Evolutionary conservation across 225 moss, liverwort and hornwort genomes (phyloP).

Genomic region (Polytrichum formosum): DNA sequence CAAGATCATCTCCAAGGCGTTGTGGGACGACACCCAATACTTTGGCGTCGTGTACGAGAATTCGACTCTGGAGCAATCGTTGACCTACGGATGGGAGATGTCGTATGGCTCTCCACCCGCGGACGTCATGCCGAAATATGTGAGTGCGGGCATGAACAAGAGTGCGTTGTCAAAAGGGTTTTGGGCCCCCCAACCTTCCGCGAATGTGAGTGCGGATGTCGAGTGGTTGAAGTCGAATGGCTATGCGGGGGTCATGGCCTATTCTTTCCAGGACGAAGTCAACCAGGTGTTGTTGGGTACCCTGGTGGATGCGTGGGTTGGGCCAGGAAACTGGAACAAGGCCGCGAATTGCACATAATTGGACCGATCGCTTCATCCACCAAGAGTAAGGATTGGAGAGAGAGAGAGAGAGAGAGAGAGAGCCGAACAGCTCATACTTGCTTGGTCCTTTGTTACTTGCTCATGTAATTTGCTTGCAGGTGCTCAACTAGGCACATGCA

Average conservation of each 20-base stretch:
- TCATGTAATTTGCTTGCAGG: too few species aligned
- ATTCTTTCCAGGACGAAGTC: neutral
- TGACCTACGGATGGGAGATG: conserved; percentile 7
- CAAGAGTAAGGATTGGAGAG: too few species aligned
- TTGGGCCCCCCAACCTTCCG: neutral
- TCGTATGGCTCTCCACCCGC: neutral
- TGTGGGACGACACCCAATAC: neutral
- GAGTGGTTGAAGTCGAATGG: neutral
- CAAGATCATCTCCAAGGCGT: conserved; percentile 4
- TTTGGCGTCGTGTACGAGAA: neutral
- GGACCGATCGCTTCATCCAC: too few species aligned
- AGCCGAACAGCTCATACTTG: too few species aligned
- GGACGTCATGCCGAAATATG: neutral
- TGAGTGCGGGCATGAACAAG: neutral
- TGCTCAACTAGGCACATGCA: too few species aligned
- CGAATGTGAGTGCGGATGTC: neutral
- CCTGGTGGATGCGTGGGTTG: neutral
- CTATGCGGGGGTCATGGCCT: neutral
- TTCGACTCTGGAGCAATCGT: neutral
- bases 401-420: too few species aligned
- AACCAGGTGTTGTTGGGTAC: conserved; percentile 1
- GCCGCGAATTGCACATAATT: neutral
- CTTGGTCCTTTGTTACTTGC: too few species aligned
- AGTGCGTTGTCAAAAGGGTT: neutral
- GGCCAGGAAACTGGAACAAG: conserved; percentile 7